Percentiles rank a stretch among this genome's conserved stretches.
These are phyloP conservation scores for Fusarium tricinctum DNA, from an alignment of 2,329 filamentous ascomycete genomes.

Conservation along the genomic window DNA sequence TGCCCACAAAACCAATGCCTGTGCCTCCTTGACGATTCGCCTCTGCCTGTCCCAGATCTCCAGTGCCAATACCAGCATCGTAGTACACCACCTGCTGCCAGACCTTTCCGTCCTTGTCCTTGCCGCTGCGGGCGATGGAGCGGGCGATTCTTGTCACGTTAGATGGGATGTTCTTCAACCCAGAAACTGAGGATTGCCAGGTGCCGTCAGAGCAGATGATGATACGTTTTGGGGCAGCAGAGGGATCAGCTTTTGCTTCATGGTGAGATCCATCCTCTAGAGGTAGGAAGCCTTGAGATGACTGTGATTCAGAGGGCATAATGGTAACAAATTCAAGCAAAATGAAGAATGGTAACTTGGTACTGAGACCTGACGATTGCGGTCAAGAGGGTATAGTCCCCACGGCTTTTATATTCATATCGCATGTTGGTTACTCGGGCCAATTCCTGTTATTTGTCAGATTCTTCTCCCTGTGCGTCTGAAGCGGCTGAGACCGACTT, in stretches of 20 bases:
- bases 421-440: neutral
- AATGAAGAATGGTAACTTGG: neutral
- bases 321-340: neutral
- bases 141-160: constrained; percentile 55
- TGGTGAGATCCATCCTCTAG: constrained; percentile 37
- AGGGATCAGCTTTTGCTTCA: constrained; percentile 23
- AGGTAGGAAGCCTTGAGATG: constrained; percentile 30
- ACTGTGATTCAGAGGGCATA: constrained; percentile 32
- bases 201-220: constrained; percentile 57
- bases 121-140: constrained; percentile 45
- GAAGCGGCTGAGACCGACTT: constrained; percentile 6
- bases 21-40: constrained; percentile 42
- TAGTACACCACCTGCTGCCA: constrained; percentile 57
- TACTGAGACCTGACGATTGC: neutral
- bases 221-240: constrained; percentile 45
- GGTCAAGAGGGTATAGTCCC: neutral
- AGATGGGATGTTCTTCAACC: constrained; percentile 48
- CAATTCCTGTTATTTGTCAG: constrained; percentile 12
- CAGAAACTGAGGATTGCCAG: constrained; percentile 51
- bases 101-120: constrained; percentile 47
- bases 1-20: constrained; percentile 50
- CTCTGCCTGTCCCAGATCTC: constrained; percentile 34
- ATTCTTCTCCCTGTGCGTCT: constrained; percentile 4
- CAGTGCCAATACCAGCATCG: constrained; percentile 54
- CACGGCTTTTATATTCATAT: constrained; percentile 29